Evolutionary conservation across 2,329 filamentous ascomycete genomes (phyloP), one percentile per base, ranked within the genome.

Genomic region (Arthrobotrys pseudoclavata): DNA sequence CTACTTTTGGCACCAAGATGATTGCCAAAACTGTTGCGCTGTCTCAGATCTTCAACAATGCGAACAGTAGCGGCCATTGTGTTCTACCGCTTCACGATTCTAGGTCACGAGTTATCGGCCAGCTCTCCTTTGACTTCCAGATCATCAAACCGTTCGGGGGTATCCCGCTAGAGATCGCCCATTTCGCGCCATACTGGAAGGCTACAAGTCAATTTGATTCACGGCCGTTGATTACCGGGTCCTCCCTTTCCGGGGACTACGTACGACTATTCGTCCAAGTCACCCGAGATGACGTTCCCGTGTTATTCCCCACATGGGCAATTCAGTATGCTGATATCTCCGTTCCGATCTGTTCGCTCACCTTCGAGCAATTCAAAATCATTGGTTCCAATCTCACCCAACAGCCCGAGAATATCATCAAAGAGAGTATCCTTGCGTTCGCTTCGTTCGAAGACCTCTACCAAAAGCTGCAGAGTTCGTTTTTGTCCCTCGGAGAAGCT

Each of bases 151-250:
- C 96, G 0, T 99, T 98, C 85, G 90, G 91, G 79, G 95, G 96
- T 6, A 91, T 94, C 77, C 94, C 96, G 2, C 86, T 99, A 22
- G 96, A 99, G 84, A 97, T 99, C 77, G 97, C 96, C 0, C 94
- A 98, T 82, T 99, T 98, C 81, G 96, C 97, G 79, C 98, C 96
- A 0, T 99, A 99, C 84, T 99, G 96, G 96, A 99, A 98, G 84
- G 95, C 95, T 0, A 99, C 96, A 0, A 97, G 94, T 82, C 94
- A 97, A 81, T 88, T 96, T 57, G 93, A 97, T 83, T 90, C 92
- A 62, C 92, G 94, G 55, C 91, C 92, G 24, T 89, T 98, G 24
- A 93, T 99, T 18, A 98, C 95, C 0, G 96, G 95, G 0, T 98
- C 95, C 9, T 98, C 95, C 84, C 84, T 99, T 69, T 96, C 93